These are phyloP conservation scores for Botrytis aclada DNA, from an alignment of 2,329 filamentous ascomycete species.

Conservation along the genomic window DNA sequence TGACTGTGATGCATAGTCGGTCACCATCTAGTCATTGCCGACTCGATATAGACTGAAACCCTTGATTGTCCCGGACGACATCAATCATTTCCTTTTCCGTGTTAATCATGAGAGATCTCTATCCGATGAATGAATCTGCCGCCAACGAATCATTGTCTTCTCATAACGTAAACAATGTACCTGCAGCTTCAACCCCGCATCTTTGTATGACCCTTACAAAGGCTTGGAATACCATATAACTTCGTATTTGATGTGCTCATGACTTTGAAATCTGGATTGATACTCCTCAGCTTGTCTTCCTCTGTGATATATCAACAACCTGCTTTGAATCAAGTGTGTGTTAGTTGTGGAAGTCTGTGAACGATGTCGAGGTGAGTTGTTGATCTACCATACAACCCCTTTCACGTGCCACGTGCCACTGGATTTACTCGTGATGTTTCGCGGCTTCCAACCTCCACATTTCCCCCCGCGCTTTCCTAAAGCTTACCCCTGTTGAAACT, in stretches of 20 bases:
- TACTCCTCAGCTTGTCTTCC: not conserved
- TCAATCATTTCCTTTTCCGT: not conserved
- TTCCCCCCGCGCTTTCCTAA: constrained; percentile 12
- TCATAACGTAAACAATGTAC: not conserved
- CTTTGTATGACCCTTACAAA: constrained; percentile 15
- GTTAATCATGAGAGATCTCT: not conserved
- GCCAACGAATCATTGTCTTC: not conserved
- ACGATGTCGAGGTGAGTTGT: constrained; percentile 18
- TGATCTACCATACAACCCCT: constrained; percentile 6
- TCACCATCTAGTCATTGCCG: not conserved
- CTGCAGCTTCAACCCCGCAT: constrained; percentile 20
- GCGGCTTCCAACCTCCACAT: not conserved
- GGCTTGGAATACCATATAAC: constrained; percentile 1
- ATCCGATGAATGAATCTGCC: not conserved
- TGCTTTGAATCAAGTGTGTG: not conserved
- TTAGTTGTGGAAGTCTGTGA: not conserved
- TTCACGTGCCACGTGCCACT: not conserved
- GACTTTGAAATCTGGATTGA: not conserved
- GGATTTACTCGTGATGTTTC: not conserved
- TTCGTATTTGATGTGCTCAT: constrained; percentile 8
- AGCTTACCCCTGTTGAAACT: constrained; percentile 13
- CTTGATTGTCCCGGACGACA: not conserved
- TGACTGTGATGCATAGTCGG: not conserved
- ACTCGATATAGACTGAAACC: not conserved
- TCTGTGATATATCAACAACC: not conserved